phyloP scores from a whole-genome alignment of 129 eudicot species.

The Centella asiatica region DNA sequence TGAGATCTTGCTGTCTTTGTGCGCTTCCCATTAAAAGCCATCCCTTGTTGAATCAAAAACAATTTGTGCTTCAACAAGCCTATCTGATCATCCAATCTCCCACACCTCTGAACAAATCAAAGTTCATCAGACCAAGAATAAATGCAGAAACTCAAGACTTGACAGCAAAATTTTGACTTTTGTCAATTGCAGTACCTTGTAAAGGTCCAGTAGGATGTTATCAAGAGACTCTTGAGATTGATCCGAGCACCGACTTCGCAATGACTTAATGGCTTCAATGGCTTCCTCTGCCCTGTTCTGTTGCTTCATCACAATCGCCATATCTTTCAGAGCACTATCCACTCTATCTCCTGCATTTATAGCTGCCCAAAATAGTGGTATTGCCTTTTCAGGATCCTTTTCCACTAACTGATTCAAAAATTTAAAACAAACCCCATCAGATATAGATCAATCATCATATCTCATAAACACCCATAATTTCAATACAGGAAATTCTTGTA shows the following conservation, averaged over 20 bases:
- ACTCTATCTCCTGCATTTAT: constrained; percentile 97
- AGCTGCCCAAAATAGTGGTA: constrained; percentile 97
- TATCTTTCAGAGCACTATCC: constrained; percentile 96
- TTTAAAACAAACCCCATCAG: background rate
- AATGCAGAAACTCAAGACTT: background rate
- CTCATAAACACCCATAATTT: background rate
- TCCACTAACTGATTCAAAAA: constrained; percentile 64
- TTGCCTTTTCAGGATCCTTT: constrained; percentile 97
- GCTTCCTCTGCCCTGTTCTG: constrained; percentile 98
- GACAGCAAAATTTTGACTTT: background rate
- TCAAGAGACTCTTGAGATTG: constrained; percentile 98
- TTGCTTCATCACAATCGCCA: constrained; percentile 99
- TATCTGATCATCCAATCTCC: constrained; percentile 95
- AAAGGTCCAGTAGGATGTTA: constrained; percentile 88
- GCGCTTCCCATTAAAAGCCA: constrained; percentile 97
- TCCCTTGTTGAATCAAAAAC: constrained; percentile 90
- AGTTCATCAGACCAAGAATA: background rate
- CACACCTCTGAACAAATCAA: constrained; percentile 68
- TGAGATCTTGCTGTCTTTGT: constrained; percentile 97
- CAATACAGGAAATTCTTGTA: too few relatives aligned
- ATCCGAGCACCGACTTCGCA: constrained; percentile 77
- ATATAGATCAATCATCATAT: background rate
- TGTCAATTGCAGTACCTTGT: constrained; percentile 41
- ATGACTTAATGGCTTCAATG: constrained; percentile 85
- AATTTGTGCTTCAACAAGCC: constrained; percentile 74